These are phyloP conservation scores for Plectosphaerella cucumerina DNA, from an alignment of 2,329 filamentous ascomycete species.

Conservation along the genomic window DNA sequence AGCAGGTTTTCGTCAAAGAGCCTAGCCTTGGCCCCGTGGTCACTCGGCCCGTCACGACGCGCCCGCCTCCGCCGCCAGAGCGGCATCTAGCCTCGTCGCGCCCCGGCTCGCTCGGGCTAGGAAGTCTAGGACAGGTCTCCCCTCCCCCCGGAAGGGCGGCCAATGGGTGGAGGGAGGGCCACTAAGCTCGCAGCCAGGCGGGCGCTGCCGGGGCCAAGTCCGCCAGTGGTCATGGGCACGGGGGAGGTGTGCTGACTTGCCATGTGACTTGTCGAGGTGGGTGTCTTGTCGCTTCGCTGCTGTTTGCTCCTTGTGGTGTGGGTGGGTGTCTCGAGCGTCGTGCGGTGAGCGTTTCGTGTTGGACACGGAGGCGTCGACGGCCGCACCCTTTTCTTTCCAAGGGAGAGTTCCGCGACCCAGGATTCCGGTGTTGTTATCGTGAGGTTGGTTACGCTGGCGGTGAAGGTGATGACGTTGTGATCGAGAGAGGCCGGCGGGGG, in stretches of 20 bases:
- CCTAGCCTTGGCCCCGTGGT: neutral
- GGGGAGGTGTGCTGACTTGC: constrained; percentile 8
- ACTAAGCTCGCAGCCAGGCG: neutral
- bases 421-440: too few species aligned
- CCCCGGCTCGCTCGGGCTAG: too few species aligned
- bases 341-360: neutral
- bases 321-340: constrained; percentile 10
- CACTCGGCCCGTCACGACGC: constrained; percentile 2
- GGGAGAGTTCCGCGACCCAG: neutral
- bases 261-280: constrained; percentile 10
- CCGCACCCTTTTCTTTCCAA: neutral
- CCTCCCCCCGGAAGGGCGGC: too few species aligned
- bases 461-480: too few species aligned
- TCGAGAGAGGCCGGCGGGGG: too few species aligned
- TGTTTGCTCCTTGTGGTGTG: constrained; percentile 10
- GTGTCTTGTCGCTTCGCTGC: neutral
- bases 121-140: neutral
- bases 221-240: constrained; percentile 7
- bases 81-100: constrained; percentile 2
- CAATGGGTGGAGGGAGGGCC: neutral
- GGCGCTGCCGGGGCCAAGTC: constrained; percentile 6
- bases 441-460: too few species aligned
- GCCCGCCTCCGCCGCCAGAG: neutral
- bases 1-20: neutral
- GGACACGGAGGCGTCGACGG: neutral